A percentile compares a stretch with the other conserved stretches of the same genome.
Conservation (phyloP, 495 filamentous ascomycete species). For the Penicillium simplicissimum region DNA sequence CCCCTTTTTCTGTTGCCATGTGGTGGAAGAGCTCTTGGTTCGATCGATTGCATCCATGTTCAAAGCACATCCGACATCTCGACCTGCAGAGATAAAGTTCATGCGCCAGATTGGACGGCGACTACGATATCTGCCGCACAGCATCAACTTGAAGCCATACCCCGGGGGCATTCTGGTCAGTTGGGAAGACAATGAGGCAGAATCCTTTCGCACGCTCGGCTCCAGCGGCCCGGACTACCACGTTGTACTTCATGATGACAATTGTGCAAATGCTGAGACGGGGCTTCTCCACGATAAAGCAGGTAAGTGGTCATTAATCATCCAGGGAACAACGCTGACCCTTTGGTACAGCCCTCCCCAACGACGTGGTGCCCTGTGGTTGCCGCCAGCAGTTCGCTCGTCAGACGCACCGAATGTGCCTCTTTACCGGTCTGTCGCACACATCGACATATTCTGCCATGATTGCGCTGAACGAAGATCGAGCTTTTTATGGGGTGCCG, state of each 20-base stretch:
- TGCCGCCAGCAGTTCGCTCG: not conserved
- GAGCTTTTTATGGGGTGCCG: not conserved
- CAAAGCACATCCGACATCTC: too few species aligned
- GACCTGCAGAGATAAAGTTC: too few species aligned
- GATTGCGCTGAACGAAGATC: not conserved
- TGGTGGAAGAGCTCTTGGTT: too few species aligned
- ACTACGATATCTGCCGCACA: not conserved
- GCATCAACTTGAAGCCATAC: not conserved
- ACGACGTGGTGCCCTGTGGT: not conserved
- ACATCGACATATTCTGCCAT: not conserved
- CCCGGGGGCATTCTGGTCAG: not conserved
- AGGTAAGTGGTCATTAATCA: conserved; percentile 6
- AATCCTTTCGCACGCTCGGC: too few species aligned
- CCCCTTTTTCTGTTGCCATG: too few species aligned
- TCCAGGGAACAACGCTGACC: not conserved
- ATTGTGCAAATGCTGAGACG: not conserved
- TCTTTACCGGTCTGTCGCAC: not conserved
- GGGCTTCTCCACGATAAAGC: not conserved
- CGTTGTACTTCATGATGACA: not conserved
- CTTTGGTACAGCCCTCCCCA: not conserved
- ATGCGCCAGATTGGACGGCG: not conserved
- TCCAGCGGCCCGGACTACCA: too few species aligned
- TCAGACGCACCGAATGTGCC: not conserved
- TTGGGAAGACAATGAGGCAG: conserved; percentile 2
- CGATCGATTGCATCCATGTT: too few species aligned